Base-by-base conservation (phyloP, 768 basidiomycete species). In the Mycena indigotica region DNA sequence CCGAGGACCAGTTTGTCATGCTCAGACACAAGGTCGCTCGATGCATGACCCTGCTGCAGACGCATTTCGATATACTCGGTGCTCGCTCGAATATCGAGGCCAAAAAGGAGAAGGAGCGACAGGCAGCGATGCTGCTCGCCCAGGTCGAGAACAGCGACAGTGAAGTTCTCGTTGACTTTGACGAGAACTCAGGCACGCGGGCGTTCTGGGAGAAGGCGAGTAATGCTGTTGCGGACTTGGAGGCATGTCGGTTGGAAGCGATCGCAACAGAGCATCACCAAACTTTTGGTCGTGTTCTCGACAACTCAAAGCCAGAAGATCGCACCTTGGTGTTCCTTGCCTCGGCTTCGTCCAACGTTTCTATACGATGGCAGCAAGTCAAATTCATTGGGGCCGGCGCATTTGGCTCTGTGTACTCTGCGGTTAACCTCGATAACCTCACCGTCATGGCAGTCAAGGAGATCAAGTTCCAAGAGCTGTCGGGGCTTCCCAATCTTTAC, bases 361-460 rank as follows among this genome's bases (percentile, higher is more conserved):
- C 94, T 2, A 88, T 98, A 59, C 86, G 92, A 38, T 99, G 97
- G 97, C 96, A 98, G 70, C 97, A 99, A 74, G 95, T 96, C 15
- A 86, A 90, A 56, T 98, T 98, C 76, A 98, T 99, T 65, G 97
- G 96, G 50, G 88, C 95, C n/a, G 97, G 97, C 16, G 95, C 97
- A 8, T 98, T 97, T 72, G 97, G 97, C 21, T 96, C 93, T n/a
- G 97, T 99, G n/a, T 99, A 98, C 71, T 84, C 94, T 46, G 97
- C 95, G 17, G 90, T 98, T 73, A 98, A 98, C 70, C 81, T 98
- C 54, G 97, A 98, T 69, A 89, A 91, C 1, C 93, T 95, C 45
- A 90, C 91, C 40, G 85, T 98, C 59, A 98, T 99, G 95, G 97
- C 97, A 8, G 97, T 98, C 67, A 99, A 99, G 76, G 97, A 98